Evolutionary conservation across 1,139 yeast species (phyloP).

Genomic region (Yamadazyma pseudoaaseri): DNA sequence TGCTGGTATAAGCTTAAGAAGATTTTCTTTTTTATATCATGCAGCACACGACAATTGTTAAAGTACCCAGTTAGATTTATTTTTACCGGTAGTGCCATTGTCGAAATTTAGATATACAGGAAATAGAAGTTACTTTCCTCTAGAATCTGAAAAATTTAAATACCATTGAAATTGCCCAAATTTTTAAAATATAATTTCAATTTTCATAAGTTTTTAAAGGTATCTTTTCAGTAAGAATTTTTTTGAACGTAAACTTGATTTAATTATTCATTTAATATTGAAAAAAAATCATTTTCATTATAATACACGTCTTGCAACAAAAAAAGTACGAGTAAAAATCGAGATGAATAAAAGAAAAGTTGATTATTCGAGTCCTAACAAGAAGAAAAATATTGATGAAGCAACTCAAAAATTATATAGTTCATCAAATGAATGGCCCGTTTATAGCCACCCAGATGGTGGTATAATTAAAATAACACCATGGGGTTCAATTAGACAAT

Average conservation of each 20-base stretch:
- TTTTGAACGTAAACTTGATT: no score
- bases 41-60: not conserved
- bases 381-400: constrained; percentile 27
- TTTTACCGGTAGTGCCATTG: not conserved
- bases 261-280: no score
- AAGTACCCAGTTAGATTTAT: not conserved
- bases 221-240: no score
- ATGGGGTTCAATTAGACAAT: constrained; percentile 50
- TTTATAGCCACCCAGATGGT: constrained; percentile 63
- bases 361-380: constrained; percentile 20
- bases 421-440: constrained; percentile 54
- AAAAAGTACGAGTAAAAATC: not conserved
- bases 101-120: not conserved
- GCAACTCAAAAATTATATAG: constrained; percentile 20
- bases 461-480: constrained; percentile 65
- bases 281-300: no score
- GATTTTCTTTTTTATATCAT: no score
- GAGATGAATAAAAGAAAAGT: constrained; percentile 26
- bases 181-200: no score
- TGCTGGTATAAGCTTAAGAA: no score
- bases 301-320: not conserved
- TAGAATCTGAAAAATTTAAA: constrained; percentile 4
- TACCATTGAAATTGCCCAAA: constrained; percentile 1
- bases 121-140: not conserved
- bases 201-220: no score